These are phyloP conservation scores for Daldinia caldariorum DNA, from an alignment of 495 filamentous ascomycete genomes.

Conservation along the genomic window DNA sequence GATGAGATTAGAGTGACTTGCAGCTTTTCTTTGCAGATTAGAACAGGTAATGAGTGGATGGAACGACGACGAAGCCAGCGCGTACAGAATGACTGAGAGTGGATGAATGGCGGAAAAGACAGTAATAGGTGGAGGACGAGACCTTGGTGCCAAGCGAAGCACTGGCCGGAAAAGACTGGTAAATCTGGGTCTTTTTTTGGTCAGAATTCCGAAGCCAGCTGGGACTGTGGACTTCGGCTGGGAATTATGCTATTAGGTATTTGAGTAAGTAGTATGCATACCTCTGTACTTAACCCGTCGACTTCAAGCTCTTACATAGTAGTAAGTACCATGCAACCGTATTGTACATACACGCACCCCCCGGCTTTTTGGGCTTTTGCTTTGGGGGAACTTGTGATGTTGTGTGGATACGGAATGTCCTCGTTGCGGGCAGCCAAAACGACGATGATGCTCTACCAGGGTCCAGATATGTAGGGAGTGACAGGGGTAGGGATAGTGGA, in stretches of 20 bases:
- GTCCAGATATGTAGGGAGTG: constrained; percentile 33
- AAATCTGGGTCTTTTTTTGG: constrained; percentile 38
- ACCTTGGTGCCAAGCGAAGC: constrained; percentile 44
- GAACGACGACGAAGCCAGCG: constrained; percentile 43
- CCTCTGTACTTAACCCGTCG: background rate
- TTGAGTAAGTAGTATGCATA: background rate
- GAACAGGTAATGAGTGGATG: constrained; percentile 43
- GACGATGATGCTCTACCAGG: constrained; percentile 45
- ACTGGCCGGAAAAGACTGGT: constrained; percentile 45
- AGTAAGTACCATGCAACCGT: too few relatives aligned
- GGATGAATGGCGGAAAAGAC: constrained; percentile 43
- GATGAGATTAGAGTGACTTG: constrained; percentile 37
- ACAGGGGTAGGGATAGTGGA: constrained; percentile 33
- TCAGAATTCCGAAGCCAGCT: constrained; percentile 4
- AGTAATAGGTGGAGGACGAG: constrained; percentile 40
- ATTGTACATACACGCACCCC: background rate
- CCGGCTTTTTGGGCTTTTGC: background rate
- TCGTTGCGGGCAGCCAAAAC: constrained; percentile 43
- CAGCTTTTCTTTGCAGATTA: constrained; percentile 16
- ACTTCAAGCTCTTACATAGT: background rate
- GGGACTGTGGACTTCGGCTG: constrained; percentile 8
- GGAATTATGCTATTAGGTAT: constrained; percentile 29
- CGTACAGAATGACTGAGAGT: constrained; percentile 42
- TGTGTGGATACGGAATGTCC: constrained; percentile 38
- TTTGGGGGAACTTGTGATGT: constrained; percentile 26